Evolutionary conservation across 1,139 yeast genomes (phyloP).

Genomic region (Meyerozyma guilliermondii): DNA sequence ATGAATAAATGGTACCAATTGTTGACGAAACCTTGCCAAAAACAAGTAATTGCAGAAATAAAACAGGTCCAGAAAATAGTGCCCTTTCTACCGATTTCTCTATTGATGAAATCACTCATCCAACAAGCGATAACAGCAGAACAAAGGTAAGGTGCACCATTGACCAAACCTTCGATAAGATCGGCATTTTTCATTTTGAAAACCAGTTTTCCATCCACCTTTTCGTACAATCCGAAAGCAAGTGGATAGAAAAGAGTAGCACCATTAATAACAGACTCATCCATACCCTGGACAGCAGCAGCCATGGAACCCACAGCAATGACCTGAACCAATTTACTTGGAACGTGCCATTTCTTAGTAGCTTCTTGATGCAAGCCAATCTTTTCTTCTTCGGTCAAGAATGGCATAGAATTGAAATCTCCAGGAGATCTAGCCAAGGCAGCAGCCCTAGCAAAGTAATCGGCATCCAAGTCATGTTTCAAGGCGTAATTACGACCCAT

Average conservation of each 20-base stretch:
- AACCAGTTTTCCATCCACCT: conserved; percentile 6
- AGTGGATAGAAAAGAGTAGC: conserved; percentile 69
- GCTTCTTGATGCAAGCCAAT: conserved; percentile 47
- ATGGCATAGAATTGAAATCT: conserved; percentile 54
- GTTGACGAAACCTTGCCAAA: conserved; percentile 74
- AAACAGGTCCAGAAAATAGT: conserved; percentile 65
- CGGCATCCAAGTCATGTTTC: conserved; percentile 57
- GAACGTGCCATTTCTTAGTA: conserved; percentile 64
- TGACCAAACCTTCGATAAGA: conserved; percentile 71
- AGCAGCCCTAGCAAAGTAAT: conserved; percentile 68
- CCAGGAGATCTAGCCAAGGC: conserved; percentile 67
- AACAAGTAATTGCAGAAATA: conserved; percentile 61
- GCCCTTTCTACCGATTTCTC: conserved; percentile 64
- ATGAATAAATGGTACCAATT: conserved; percentile 73
- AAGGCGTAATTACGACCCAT: conserved; percentile 70
- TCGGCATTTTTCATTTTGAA: conserved; percentile 43
- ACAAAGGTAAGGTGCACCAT: conserved; percentile 78
- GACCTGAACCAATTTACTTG: conserved; percentile 54
- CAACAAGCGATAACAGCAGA: conserved; percentile 70
- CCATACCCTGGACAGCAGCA: conserved; percentile 93
- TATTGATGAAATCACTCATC: conserved; percentile 65
- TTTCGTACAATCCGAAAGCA: conserved; percentile 42
- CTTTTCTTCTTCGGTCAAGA: conserved; percentile 56
- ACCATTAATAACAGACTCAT: conserved; percentile 82
- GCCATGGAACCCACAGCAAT: conserved; percentile 78